Conservation (phyloP, 257 asterid genomes). For the Avicennia marina region DNA sequence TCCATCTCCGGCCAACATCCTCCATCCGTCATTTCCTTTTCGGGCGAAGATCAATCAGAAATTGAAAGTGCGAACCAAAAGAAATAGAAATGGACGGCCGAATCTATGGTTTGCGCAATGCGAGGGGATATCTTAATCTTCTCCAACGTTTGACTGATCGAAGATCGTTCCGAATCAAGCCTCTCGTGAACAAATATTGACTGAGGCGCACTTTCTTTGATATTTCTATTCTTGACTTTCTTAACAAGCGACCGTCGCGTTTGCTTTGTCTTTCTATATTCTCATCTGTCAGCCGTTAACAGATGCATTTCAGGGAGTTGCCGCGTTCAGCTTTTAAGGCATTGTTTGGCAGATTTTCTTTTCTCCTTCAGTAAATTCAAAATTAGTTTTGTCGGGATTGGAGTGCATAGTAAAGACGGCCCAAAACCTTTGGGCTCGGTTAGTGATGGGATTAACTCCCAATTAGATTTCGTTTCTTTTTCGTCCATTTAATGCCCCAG, state of each 20-base stretch:
- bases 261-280: not conserved
- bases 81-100: not conserved
- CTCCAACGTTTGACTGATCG: conserved; percentile 15
- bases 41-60: not conserved
- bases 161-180: conserved; percentile 2
- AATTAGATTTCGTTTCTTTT: too few relatives aligned
- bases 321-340: too few relatives aligned
- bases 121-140: not conserved
- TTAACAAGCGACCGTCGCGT: not conserved
- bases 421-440: too few relatives aligned
- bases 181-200: not conserved
- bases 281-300: too few relatives aligned
- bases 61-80: not conserved
- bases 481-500: too few relatives aligned
- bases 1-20: conserved; percentile 45
- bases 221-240: not conserved
- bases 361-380: too few relatives aligned
- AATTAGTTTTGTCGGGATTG: too few relatives aligned
- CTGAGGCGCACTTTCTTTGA: not conserved
- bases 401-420: too few relatives aligned
- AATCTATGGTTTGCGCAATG: not conserved
- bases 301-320: too few relatives aligned
- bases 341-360: too few relatives aligned
- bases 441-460: too few relatives aligned
- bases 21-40: conserved; percentile 2